These are phyloP conservation scores for Fusarium xyrophilum DNA, from an alignment of 2,329 filamentous ascomycete genomes.

Conservation along the genomic window DNA sequence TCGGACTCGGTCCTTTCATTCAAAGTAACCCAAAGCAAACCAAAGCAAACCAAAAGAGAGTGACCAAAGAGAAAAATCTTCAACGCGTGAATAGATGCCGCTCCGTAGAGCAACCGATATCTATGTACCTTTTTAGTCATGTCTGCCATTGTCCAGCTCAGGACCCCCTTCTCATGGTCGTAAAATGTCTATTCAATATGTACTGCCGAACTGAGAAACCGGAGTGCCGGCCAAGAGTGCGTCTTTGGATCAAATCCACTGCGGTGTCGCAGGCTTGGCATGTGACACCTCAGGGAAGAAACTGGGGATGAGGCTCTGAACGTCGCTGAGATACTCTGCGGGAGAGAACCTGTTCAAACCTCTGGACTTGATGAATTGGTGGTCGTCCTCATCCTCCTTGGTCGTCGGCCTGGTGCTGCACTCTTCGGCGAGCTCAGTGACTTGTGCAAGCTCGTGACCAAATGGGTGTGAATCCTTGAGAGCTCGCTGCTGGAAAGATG, in stretches of 20 bases:
- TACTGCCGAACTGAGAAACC: conserved; percentile 43
- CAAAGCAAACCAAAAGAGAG: conserved; percentile 9
- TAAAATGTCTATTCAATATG: conserved; percentile 44
- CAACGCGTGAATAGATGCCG: conserved; percentile 28
- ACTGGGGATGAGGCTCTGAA: conserved; percentile 70
- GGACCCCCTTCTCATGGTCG: conserved; percentile 34
- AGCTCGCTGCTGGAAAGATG: conserved; percentile 47
- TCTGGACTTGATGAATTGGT: conserved; percentile 70
- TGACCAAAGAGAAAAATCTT: conserved; percentile 23
- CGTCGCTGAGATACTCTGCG: conserved; percentile 83
- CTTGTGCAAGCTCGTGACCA: conserved; percentile 86
- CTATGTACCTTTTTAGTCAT: conserved; percentile 23
- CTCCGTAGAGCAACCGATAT: conserved; percentile 13
- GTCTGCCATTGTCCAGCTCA: conserved; percentile 23
- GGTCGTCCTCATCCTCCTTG: conserved; percentile 69
- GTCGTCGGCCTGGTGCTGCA: conserved; percentile 69
- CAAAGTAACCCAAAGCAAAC: conserved; percentile 12
- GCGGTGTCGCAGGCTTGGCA: conserved; percentile 44
- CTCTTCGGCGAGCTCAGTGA: conserved; percentile 92
- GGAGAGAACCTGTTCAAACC: conserved; percentile 78
- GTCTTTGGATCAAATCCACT: conserved; percentile 64
- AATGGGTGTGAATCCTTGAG: conserved; percentile 72
- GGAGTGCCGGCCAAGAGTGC: conserved; percentile 15
- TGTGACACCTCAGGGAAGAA: conserved; percentile 59
- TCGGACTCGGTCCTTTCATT: conserved; percentile 19